These are phyloP conservation scores for Macrocystidia cucumis DNA, from an alignment of 1,284 basidiomycete species.

Conservation along the genomic window DNA sequence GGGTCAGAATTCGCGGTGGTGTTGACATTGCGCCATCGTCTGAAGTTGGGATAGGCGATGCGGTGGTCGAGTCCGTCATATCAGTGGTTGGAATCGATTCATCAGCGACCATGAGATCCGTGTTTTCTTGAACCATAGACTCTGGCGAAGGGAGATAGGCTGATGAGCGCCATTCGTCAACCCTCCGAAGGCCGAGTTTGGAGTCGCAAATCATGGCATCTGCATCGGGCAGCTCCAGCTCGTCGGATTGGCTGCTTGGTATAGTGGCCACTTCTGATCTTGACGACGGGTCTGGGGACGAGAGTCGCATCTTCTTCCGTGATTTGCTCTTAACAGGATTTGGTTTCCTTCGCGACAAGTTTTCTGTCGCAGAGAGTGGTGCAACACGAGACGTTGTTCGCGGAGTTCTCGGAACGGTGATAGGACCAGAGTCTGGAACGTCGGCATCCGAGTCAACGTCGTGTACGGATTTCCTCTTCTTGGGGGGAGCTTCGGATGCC, in stretches of 20 bases:
- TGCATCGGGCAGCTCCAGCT: slow-evolving; percentile 36
- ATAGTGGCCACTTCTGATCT: slow-evolving; percentile 22
- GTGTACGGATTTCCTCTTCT: slow-evolving; percentile 22
- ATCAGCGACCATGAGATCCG: no score
- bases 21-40: no score
- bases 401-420: slow-evolving; percentile 8
- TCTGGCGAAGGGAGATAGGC: no score
- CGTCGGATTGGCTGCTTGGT: slow-evolving; percentile 66
- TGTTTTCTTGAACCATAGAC: no score
- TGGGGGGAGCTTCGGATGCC: slow-evolving; percentile 9
- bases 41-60: no score
- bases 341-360: slow-evolving; percentile 13
- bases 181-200: slow-evolving; percentile 25
- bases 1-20: no score
- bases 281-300: slow-evolving; percentile 16
- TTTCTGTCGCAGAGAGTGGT: slow-evolving; percentile 18
- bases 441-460: slow-evolving; percentile 26
- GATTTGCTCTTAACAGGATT: slow-evolving; percentile 10
- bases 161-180: slow-evolving; percentile 37
- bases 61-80: no score
- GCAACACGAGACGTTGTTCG: slow-evolving; percentile 4
- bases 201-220: slow-evolving; percentile 15
- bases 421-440: slow-evolving; percentile 12
- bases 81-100: no score
- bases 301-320: slow-evolving; percentile 28